A percentile compares a stretch with the other conserved stretches of the same genome.
Evolutionary conservation across 768 basidiomycete genomes (phyloP).

Genomic region (Suillus luteus): DNA sequence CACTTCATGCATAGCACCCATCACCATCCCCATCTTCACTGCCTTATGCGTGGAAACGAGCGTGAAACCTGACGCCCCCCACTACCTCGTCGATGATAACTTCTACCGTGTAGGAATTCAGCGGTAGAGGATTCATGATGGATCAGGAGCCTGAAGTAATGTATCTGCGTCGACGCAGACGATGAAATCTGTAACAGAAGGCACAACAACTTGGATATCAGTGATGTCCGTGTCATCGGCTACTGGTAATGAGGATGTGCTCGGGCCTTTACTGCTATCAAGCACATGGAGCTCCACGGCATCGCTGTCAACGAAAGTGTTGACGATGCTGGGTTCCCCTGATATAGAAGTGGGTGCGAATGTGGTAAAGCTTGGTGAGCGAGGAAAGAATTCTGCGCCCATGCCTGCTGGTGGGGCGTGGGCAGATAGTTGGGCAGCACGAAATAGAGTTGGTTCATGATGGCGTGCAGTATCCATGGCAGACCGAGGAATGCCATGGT

Average conservation of each 20-base stretch:
- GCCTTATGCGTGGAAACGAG: neutral
- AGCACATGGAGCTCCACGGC: neutral
- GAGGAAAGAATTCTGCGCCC: neutral
- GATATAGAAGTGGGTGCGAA: neutral
- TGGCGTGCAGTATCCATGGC: neutral
- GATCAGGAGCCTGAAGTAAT: neutral
- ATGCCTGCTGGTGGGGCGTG: neutral
- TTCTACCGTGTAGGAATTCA: neutral
- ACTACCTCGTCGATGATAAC: slow-evolving; percentile 1
- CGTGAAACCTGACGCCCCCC: slow-evolving; percentile 2
- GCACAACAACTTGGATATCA: neutral
- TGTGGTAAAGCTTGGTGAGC: neutral
- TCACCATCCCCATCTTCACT: neutral
- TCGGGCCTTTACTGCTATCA: neutral
- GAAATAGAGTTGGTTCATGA: neutral
- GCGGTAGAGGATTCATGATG: neutral
- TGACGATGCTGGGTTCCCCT: neutral
- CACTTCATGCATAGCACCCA: too few species aligned
- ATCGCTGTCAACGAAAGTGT: neutral
- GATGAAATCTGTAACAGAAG: too few species aligned
- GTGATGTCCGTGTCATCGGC: neutral
- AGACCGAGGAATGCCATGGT: too few species aligned
- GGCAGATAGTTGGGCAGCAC: neutral
- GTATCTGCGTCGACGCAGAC: neutral
- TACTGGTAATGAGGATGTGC: neutral